Percentiles rank a stretch among this genome's conserved stretches.
phyloP scores from a whole-genome alignment of 2,329 filamentous ascomycete genomes.

The Ustilaginoidea virens region DNA sequence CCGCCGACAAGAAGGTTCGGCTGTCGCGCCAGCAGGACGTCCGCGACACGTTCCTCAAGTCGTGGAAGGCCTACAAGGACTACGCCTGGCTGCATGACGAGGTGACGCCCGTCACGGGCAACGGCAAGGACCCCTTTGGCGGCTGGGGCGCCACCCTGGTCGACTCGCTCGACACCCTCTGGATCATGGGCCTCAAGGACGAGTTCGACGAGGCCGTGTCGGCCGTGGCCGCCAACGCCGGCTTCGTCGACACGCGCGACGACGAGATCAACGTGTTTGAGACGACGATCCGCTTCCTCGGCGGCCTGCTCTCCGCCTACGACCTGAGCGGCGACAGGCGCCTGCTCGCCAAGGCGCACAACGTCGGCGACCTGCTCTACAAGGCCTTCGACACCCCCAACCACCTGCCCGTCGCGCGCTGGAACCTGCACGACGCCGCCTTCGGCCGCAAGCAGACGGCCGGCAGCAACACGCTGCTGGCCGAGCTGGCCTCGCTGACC shows the following conservation, averaged over 20 bases:
- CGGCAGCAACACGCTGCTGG: conserved; percentile 26
- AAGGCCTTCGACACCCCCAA: conserved; percentile 36
- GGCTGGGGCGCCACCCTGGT: conserved; percentile 83
- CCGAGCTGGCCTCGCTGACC: conserved; percentile 49
- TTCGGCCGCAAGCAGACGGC: conserved; percentile 10
- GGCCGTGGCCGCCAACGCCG: conserved; percentile 28
- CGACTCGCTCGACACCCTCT: conserved; percentile 68
- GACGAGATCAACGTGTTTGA: conserved; percentile 34
- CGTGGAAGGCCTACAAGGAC: conserved; percentile 35
- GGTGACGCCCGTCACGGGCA: conserved; percentile 54
- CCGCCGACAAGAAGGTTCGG: conserved; percentile 13
- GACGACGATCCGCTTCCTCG: conserved; percentile 31
- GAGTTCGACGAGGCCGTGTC: conserved; percentile 44
- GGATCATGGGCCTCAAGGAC: conserved; percentile 67
- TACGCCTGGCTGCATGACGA: conserved; percentile 53
- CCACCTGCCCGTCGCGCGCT: conserved; percentile 26
- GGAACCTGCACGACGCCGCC: conserved; percentile 12
- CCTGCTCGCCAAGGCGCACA: conserved; percentile 30
- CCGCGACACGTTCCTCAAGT: conserved; percentile 24
- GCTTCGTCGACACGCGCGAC: conserved; percentile 29
- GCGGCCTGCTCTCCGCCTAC: conserved; percentile 34
- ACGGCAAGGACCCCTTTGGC: conserved; percentile 66
- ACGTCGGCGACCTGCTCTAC: conserved; percentile 37
- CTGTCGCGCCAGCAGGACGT: conserved; percentile 22
- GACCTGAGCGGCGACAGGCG: conserved; percentile 28